phyloP scores from a whole-genome alignment of 495 filamentous ascomycete genomes.

The Bombardia bombarda region DNA sequence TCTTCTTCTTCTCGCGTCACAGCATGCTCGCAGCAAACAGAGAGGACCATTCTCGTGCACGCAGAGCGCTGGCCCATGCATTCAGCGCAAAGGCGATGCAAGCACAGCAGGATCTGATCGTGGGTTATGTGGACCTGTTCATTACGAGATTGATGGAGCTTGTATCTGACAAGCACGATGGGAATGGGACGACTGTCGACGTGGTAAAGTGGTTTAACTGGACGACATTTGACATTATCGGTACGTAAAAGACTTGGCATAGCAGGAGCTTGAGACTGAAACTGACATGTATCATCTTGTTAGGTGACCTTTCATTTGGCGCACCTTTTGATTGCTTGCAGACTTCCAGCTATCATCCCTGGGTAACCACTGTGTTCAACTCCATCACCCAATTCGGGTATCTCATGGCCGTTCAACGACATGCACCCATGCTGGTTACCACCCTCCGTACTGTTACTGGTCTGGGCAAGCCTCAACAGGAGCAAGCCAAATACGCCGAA shows the following conservation, averaged over 20 bases:
- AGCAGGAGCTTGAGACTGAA: neutral
- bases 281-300: too few species aligned
- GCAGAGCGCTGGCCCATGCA: conserved; percentile 38
- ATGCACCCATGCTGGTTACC: neutral
- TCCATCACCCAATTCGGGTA: neutral
- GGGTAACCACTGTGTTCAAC: conserved; percentile 26
- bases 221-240: conserved; percentile 50
- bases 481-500: conserved; percentile 15
- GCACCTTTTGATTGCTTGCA: conserved; percentile 46
- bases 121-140: conserved; percentile 31
- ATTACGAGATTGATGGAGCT: conserved; percentile 27
- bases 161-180: neutral
- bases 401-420: neutral
- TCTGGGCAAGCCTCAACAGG: conserved; percentile 1
- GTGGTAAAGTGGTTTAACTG: conserved; percentile 43
- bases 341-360: conserved; percentile 23
- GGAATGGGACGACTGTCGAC: conserved; percentile 7
- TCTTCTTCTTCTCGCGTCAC: conserved; percentile 3
- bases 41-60: conserved; percentile 31
- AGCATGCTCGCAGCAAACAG: conserved; percentile 25
- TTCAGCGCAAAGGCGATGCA: conserved; percentile 41
- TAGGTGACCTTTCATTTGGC: conserved; percentile 51
- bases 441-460: neutral
- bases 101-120: conserved; percentile 34
- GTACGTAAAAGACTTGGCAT: conserved; percentile 46